Evolutionary conservation across 78 protist species (phyloP).

Genomic region (Pigoraptor vietnamica): DNA sequence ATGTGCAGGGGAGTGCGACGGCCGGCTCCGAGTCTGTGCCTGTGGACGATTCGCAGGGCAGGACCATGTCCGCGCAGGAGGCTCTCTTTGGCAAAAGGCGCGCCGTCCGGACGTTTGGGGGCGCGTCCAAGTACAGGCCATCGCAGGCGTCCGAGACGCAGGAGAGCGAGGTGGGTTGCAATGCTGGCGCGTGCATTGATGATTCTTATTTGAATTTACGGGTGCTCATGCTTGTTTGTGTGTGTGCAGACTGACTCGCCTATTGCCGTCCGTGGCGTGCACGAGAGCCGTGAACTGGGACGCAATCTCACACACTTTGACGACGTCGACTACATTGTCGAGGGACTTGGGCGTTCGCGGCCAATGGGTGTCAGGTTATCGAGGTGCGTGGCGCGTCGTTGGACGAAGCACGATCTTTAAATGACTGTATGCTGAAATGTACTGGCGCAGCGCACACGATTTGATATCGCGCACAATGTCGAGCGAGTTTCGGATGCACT

Average conservation of each 20-base stretch:
- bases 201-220: too few relatives aligned
- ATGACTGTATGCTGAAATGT: neutral
- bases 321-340: neutral
- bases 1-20: too few relatives aligned
- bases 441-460: neutral
- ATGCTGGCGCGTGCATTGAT: too few relatives aligned
- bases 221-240: too few relatives aligned
- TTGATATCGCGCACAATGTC: neutral
- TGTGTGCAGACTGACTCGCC: neutral
- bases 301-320: neutral
- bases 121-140: neutral
- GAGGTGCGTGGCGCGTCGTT: too few relatives aligned
- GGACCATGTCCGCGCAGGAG: neutral
- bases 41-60: too few relatives aligned
- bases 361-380: neutral
- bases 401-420: too few relatives aligned
- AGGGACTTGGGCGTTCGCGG: neutral
- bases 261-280: neutral
- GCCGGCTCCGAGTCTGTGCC: too few relatives aligned
- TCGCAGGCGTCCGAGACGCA: too few relatives aligned
- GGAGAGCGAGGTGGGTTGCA: too few relatives aligned
- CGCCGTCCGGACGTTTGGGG: neutral
- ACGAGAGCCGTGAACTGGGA: neutral
- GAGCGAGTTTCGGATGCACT: neutral
- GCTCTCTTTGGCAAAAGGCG: neutral